Percentiles rank a stretch among this genome's conserved stretches.
These are phyloP conservation scores for Monilinia laxa DNA, from an alignment of 2,329 filamentous ascomycete genomes.

Conservation along the genomic window DNA sequence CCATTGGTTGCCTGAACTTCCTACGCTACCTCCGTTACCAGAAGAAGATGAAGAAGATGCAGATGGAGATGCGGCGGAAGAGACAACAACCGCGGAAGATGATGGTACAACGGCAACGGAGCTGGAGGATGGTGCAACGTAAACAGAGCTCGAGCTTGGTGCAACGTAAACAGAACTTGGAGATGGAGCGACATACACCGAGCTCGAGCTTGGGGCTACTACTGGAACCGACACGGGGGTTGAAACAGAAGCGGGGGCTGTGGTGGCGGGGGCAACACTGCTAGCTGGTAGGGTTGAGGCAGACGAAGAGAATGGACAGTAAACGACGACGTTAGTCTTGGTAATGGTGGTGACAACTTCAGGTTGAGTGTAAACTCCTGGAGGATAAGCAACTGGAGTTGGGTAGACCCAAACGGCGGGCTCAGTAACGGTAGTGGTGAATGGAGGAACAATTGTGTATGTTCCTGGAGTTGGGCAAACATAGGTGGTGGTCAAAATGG, in stretches of 20 bases:
- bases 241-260: conserved; percentile 32
- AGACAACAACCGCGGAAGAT: conserved; percentile 42
- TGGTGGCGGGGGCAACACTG: conserved; percentile 31
- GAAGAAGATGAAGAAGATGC: conserved; percentile 53
- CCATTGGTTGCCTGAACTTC: conserved; percentile 48
- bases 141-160: conserved; percentile 9
- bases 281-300: conserved; percentile 27
- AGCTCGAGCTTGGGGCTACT: conserved; percentile 35
- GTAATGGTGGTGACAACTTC: conserved; percentile 67
- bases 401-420: conserved; percentile 63
- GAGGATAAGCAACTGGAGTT: conserved; percentile 60
- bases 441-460: conserved; percentile 67
- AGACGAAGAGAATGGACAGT: conserved; percentile 64
- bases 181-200: conserved; percentile 1
- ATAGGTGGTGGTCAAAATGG: conserved; percentile 68
- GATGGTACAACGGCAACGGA: conserved; percentile 21
- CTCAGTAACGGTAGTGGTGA: conserved; percentile 59
- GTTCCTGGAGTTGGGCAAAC: conserved; percentile 72
- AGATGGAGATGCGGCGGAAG: conserved; percentile 21
- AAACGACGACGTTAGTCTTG: conserved; percentile 64
- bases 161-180: neutral
- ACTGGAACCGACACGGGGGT: conserved; percentile 22
- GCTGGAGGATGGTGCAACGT: neutral
- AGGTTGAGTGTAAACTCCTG: conserved; percentile 72
- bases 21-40: conserved; percentile 28